A percentile compares a stretch with the other conserved stretches of the same genome.
These are phyloP conservation scores for Daldinia vernicosa DNA, from an alignment of 495 filamentous ascomycete genomes.

Conservation along the genomic window DNA sequence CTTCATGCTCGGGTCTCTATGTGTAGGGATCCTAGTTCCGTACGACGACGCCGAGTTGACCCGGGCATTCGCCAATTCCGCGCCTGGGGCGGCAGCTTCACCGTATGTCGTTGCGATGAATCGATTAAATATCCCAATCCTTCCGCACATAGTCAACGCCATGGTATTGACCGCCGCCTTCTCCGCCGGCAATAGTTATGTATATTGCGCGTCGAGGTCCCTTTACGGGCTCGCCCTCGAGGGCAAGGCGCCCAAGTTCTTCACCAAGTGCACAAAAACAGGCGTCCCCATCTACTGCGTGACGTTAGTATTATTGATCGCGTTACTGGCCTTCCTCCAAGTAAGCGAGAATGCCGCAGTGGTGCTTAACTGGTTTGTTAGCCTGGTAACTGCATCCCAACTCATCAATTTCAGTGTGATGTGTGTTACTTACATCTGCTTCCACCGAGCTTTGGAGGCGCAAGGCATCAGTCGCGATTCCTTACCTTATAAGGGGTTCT, in stretches of 20 bases:
- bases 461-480: constrained; percentile 71
- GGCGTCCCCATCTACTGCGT: constrained; percentile 70
- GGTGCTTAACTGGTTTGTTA: constrained; percentile 81
- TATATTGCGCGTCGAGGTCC: constrained; percentile 75
- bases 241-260: constrained; percentile 66
- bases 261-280: constrained; percentile 64
- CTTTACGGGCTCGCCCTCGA: constrained; percentile 66
- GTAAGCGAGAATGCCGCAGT: constrained; percentile 71
- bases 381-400: constrained; percentile 73
- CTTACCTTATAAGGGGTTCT: constrained; percentile 71
- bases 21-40: constrained; percentile 69
- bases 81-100: constrained; percentile 69
- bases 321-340: constrained; percentile 76
- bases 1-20: constrained; percentile 72
- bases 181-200: constrained; percentile 79
- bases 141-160: constrained; percentile 78
- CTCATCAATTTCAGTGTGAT: constrained; percentile 80
- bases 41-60: constrained; percentile 58
- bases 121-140: constrained; percentile 65
- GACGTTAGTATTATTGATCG: constrained; percentile 66
- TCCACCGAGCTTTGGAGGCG: constrained; percentile 70
- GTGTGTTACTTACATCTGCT: constrained; percentile 76
- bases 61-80: constrained; percentile 57
- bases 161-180: constrained; percentile 73
- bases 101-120: constrained; percentile 83